phyloP scores from a whole-genome alignment of 805 yeast genomes.

The Candida bentonensis region DNA sequence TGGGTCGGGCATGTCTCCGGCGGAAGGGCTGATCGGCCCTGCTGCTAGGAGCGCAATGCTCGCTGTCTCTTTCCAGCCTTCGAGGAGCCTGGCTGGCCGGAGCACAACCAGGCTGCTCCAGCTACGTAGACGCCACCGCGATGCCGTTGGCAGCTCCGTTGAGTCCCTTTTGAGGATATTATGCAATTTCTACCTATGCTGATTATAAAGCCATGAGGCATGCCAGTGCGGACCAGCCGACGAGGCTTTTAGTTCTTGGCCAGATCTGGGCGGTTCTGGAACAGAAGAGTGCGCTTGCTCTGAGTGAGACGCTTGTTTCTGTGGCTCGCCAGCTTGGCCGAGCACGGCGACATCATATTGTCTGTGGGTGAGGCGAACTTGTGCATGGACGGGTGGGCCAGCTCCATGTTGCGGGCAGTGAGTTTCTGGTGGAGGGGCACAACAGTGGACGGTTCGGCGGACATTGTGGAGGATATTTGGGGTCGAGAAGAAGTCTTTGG shows the following conservation, averaged over 20 bases:
- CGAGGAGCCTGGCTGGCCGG: no score
- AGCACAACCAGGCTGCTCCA: no score
- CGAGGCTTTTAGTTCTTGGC: neutral
- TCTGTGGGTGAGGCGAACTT: slow-evolving; percentile 43
- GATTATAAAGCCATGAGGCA: neutral
- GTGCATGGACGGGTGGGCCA: slow-evolving; percentile 2
- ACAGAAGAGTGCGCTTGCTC: neutral
- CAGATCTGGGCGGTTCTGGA: neutral
- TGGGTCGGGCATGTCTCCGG: no score
- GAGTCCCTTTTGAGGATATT: no score
- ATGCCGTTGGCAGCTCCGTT: no score
- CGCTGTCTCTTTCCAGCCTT: no score
- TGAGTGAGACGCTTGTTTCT: slow-evolving; percentile 26
- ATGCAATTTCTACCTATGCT: neutral
- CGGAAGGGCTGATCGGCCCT: no score
- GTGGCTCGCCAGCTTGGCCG: slow-evolving; percentile 39
- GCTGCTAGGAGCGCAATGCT: no score
- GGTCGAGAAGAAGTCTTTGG: no score
- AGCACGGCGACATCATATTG: slow-evolving; percentile 41
- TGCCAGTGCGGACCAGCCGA: neutral
- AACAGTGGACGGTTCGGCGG: neutral
- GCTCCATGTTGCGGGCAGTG: neutral
- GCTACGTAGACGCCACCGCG: no score
- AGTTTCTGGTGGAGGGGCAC: neutral
- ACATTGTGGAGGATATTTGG: no score